Base-by-base conservation (phyloP, 208 protist species). In the Naegleria gruberi region DNA sequence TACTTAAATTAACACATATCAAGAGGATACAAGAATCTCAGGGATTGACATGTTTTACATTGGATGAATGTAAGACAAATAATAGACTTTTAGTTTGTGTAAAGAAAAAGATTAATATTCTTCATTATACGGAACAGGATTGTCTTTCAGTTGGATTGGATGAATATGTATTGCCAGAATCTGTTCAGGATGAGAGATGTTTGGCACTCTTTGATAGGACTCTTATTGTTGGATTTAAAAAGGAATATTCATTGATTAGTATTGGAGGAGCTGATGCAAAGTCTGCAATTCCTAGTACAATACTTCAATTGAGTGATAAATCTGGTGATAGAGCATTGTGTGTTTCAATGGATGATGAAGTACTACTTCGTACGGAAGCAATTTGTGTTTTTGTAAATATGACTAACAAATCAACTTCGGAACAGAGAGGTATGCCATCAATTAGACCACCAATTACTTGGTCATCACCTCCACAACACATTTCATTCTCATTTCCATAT, bases 311-410 rank as follows among this genome's bases (percentile, higher is more conserved):
- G 12, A 23, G 51, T 65, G 51, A 65, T 23, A 65, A 65, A 65
- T 65, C 51, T 65, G 65, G 65, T 1, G 30, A 77, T 37, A 19
- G 30, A 8, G 26, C 65, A 77, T 37, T 77, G 1, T 37, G 17
- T 77, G 17, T 37, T n/a, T 30, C 12, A 8, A 77, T 77, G 19
- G 19, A 77, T 77, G 65, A 77, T 37, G 65, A 77, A 37, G 65
- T 77, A 37, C 12, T 77, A 7, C 8, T 77, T 1, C 0, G 65
- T 37, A 30, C 17, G 3, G 65, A 77, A 7, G 34, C 6, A 37
- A 77, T 77, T n/a, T 37, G 65, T 37, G 65, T 77, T 37, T 77
- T 77, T 77, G 65, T 77, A 77, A 77, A 77, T 77, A 37, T 77
- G 30, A 77, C 10, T n/a, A 77, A 0, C 12, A 19, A n/a, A 37